These are phyloP conservation scores for Magnusiomyces magnusii DNA, from an alignment of 1,139 yeast genomes.

Conservation along the genomic window DNA sequence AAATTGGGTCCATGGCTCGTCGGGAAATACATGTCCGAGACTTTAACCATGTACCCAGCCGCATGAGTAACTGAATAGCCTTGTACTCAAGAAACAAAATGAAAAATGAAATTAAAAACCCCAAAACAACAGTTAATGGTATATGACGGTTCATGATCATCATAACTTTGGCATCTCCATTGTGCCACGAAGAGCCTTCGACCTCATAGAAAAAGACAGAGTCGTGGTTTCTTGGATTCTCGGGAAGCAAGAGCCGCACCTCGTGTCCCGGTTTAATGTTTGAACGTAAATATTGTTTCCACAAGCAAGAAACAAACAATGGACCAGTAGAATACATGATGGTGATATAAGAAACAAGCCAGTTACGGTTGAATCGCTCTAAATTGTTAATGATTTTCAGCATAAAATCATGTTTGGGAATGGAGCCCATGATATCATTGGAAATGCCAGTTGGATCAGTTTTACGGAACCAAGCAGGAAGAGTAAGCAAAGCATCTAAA, in stretches of 20 bases:
- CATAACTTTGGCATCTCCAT: constrained; percentile 73
- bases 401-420: constrained; percentile 83
- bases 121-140: constrained; percentile 58
- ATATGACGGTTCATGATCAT: constrained; percentile 65
- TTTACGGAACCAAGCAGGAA: constrained; percentile 80
- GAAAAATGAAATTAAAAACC: constrained; percentile 51
- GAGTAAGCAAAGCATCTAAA: constrained; percentile 71
- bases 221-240: constrained; percentile 36
- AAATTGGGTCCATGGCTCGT: background rate
- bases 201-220: constrained; percentile 56
- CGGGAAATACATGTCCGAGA: background rate
- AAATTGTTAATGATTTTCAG: constrained; percentile 58
- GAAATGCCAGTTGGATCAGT: constrained; percentile 89
- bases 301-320: constrained; percentile 69
- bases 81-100: constrained; percentile 58
- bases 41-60: background rate
- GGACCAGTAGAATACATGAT: constrained; percentile 96
- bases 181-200: constrained; percentile 84
- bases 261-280: constrained; percentile 19
- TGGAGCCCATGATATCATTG: constrained; percentile 87
- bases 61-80: constrained; percentile 35
- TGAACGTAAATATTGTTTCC: constrained; percentile 85
- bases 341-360: constrained; percentile 68
- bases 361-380: constrained; percentile 41
- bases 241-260: constrained; percentile 56